Conservation (phyloP, 2,329 filamentous ascomycete species). For the Arthrobotrys pseudoclavata region DNA sequence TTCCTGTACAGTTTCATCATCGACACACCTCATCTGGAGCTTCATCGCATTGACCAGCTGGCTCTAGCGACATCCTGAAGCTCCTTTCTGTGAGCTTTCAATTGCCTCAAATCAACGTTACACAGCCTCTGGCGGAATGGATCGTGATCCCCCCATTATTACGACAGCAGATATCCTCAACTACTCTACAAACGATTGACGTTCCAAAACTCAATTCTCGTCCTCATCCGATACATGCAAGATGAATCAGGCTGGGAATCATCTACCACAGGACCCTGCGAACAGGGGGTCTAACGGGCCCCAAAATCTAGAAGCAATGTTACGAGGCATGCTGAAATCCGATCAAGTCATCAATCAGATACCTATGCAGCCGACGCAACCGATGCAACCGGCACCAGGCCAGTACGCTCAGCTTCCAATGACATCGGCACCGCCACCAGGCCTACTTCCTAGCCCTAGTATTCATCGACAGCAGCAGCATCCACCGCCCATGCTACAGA, state of each 20-base stretch:
- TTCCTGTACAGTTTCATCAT: not conserved
- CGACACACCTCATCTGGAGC: not conserved
- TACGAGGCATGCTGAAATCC: constrained; percentile 46
- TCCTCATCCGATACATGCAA: not conserved
- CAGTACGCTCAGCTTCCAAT: constrained; percentile 29
- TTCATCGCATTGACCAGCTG: constrained; percentile 4
- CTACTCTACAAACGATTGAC: constrained; percentile 58
- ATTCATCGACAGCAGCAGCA: constrained; percentile 48
- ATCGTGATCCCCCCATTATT: constrained; percentile 52
- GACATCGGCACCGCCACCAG: constrained; percentile 26
- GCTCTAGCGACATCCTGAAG: constrained; percentile 2
- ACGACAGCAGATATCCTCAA: constrained; percentile 37
- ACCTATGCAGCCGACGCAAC: not conserved
- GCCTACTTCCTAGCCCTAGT: constrained; percentile 40
- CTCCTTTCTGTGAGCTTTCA: constrained; percentile 2
- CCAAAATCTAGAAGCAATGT: constrained; percentile 46
- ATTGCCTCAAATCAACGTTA: constrained; percentile 14
- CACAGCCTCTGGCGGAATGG: constrained; percentile 49
- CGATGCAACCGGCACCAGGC: constrained; percentile 5
- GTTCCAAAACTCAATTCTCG: not conserved
- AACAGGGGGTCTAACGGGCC: not conserved
- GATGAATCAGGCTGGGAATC: constrained; percentile 21
- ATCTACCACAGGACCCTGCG: constrained; percentile 26
- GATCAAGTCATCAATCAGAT: constrained; percentile 9
- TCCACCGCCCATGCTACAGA: constrained; percentile 33